A percentile compares a stretch with the other conserved stretches of the same genome.
Evolutionary conservation across 1,284 basidiomycete genomes (phyloP).

Genomic region (Fistulinella cinereoalba): DNA sequence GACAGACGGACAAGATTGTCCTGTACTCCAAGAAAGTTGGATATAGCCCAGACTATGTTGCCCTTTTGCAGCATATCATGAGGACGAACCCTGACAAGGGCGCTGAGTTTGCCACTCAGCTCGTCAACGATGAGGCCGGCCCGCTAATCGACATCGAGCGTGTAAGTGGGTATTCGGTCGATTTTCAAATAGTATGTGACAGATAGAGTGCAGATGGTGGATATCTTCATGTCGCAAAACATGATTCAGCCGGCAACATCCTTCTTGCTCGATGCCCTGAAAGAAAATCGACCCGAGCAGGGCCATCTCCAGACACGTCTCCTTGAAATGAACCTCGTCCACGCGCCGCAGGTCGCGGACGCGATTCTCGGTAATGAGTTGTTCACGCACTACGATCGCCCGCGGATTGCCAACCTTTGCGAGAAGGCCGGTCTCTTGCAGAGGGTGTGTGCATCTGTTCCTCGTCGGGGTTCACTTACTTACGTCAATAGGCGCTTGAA

Average conservation of each 20-base stretch:
- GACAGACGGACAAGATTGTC: constrained; percentile 98
- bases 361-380: constrained; percentile 99
- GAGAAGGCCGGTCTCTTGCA: constrained; percentile 98
- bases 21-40: constrained; percentile 98
- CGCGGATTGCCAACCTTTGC: constrained; percentile 96
- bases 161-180: constrained; percentile 41
- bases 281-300: constrained; percentile 99
- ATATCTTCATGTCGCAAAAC: constrained; percentile 99
- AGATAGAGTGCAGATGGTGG: constrained; percentile 64
- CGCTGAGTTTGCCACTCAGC: constrained; percentile 94
- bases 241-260: constrained; percentile 99
- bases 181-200: constrained; percentile 4
- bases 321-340: constrained; percentile 96
- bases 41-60: constrained; percentile 92
- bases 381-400: constrained; percentile 97
- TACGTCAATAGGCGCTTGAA: constrained; percentile 78
- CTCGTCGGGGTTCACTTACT: constrained; percentile 4
- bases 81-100: constrained; percentile 97
- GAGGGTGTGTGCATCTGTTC: constrained; percentile 51
- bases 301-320: constrained; percentile 94
- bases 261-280: constrained; percentile 97
- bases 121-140: constrained; percentile 92
- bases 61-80: constrained; percentile 96
- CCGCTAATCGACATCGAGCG: constrained; percentile 94
- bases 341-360: constrained; percentile 98